Conservation (phyloP, 257 asterid species). For the Scutellaria barbata region DNA sequence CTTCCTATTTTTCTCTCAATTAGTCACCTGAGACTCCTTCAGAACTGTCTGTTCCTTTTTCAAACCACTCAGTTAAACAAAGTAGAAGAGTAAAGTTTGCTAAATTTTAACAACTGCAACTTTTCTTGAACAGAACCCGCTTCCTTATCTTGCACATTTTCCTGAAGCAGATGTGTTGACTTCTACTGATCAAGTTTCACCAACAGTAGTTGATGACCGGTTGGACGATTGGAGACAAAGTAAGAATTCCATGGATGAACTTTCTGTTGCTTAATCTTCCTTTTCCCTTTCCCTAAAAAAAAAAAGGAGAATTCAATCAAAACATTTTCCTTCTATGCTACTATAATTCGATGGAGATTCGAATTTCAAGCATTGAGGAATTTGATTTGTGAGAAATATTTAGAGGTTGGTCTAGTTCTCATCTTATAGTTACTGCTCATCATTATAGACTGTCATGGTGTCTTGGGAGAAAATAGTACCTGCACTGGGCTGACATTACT, state of each 20-base stretch:
- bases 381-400: constrained; percentile 16
- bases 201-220: constrained; percentile 89
- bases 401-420: constrained; percentile 11
- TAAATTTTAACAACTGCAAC: constrained; percentile 38
- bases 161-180: constrained; percentile 98
- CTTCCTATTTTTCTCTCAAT: background rate
- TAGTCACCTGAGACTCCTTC: background rate
- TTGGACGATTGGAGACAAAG: constrained; percentile 94
- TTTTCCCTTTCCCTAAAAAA: constrained; percentile 22
- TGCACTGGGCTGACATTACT: background rate
- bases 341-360: constrained; percentile 19
- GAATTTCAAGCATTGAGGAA: constrained; percentile 15
- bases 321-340: constrained; percentile 20
- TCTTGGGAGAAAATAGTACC: constrained; percentile 29
- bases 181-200: constrained; percentile 90
- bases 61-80: background rate
- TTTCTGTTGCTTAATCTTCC: constrained; percentile 31
- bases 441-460: background rate
- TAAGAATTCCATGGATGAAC: constrained; percentile 43
- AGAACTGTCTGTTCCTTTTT: background rate
- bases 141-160: constrained; percentile 91
- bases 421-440: constrained; percentile 23
- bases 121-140: constrained; percentile 78
- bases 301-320: constrained; percentile 11
- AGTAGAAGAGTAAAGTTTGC: constrained; percentile 11